Evolutionary conservation across 352 stramenopile species (phyloP).

Genomic region (Lagenidium giganteum): DNA sequence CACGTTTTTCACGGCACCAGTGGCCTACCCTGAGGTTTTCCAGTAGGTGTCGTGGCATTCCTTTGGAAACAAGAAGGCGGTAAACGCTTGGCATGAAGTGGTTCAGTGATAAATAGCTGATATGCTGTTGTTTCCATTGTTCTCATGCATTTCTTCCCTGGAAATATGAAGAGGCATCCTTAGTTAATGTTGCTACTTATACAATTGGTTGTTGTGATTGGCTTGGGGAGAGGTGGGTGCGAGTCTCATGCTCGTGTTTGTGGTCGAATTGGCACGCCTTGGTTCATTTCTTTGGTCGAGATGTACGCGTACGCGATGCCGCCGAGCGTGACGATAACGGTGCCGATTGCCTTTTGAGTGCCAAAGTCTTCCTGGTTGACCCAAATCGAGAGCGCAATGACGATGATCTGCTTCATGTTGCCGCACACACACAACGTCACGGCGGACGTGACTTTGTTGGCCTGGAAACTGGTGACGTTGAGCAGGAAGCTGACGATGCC

Average conservation of each 20-base stretch:
- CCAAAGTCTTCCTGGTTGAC: constrained; percentile 73
- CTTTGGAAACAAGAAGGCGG: no score
- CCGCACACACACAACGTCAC: constrained; percentile 92
- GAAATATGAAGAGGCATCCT: no score
- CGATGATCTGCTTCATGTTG: constrained; percentile 93
- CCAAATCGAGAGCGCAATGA: constrained; percentile 75
- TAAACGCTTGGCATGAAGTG: no score
- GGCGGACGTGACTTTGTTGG: constrained; percentile 93
- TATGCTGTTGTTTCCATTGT: constrained; percentile 39
- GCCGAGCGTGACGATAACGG: constrained; percentile 60
- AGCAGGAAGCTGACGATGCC: constrained; percentile 90
- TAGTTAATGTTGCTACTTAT: not conserved
- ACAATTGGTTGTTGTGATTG: no score
- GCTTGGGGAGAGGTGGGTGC: no score
- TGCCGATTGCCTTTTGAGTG: constrained; percentile 60
- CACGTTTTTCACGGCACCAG: no score
- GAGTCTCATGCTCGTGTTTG: not conserved
- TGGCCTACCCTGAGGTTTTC: no score
- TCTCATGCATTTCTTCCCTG: constrained; percentile 46
- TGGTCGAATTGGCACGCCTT: constrained; percentile 25
- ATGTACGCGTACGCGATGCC: constrained; percentile 76
- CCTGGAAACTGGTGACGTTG: constrained; percentile 93
- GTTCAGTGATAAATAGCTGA: not conserved
- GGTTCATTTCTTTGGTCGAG: constrained; percentile 70
- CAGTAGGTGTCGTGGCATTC: not conserved